Evolutionary conservation across 768 basidiomycete genomes (phyloP).

Genomic region (Hysterangium stoloniferum): DNA sequence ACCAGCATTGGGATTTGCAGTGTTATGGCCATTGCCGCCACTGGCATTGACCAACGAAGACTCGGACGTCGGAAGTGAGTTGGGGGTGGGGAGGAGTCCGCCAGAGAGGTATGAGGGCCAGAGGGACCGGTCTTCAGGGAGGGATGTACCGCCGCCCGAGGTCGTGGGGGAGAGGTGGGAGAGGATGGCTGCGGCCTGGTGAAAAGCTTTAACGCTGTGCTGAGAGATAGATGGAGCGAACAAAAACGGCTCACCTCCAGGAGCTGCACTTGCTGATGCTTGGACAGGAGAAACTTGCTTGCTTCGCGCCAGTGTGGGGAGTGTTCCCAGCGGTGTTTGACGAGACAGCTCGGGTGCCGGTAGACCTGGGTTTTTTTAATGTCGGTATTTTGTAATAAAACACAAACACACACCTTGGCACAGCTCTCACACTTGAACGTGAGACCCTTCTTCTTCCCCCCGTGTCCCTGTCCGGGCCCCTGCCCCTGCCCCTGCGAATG

Average conservation of each 20-base stretch:
- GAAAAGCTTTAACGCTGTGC: not conserved
- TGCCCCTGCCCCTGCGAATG: conserved; percentile 22
- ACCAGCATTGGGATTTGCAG: not conserved
- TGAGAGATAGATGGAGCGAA: not conserved
- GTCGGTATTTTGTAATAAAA: not conserved
- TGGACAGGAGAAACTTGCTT: conserved; percentile 81
- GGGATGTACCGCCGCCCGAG: conserved; percentile 50
- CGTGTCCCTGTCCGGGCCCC: conserved; percentile 15
- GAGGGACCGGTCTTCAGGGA: conserved; percentile 89
- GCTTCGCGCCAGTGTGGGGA: conserved; percentile 95
- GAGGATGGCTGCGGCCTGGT: conserved; percentile 87
- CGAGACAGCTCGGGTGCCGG: conserved; percentile 88
- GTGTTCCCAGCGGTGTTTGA: conserved; percentile 98
- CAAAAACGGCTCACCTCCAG: conserved; percentile 58
- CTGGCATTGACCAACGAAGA: too few species aligned
- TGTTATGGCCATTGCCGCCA: too few species aligned
- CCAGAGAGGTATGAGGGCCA: conserved; percentile 78
- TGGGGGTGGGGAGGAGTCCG: conserved; percentile 11
- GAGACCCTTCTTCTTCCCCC: conserved; percentile 67
- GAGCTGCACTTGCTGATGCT: conserved; percentile 95
- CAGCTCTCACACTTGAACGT: conserved; percentile 92
- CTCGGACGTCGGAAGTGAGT: too few species aligned
- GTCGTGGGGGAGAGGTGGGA: conserved; percentile 70
- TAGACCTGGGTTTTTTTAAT: conserved; percentile 48
- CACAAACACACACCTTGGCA: conserved; percentile 57